Conservation (phyloP, 805 yeast genomes). For the Candida succiphila region DNA sequence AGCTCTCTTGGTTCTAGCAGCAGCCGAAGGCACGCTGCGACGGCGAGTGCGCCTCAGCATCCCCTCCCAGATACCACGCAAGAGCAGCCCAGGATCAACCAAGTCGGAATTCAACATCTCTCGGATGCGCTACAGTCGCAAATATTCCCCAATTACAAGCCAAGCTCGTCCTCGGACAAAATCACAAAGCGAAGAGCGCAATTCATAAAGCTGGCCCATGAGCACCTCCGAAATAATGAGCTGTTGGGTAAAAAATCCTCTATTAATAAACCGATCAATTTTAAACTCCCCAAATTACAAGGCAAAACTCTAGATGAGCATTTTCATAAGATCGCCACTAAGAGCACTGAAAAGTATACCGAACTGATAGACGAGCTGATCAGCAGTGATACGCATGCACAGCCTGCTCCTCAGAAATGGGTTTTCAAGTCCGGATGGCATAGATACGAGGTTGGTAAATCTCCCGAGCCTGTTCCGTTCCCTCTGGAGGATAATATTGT, state of each 20-base stretch:
- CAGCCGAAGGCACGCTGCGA: too few species aligned
- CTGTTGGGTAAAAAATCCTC: conserved; percentile 71
- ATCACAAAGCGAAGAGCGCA: conserved; percentile 20
- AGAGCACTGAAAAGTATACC: conserved; percentile 51
- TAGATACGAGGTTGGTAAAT: conserved; percentile 46
- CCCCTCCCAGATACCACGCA: neutral
- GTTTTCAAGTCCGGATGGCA: conserved; percentile 67
- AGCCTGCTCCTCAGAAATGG: conserved; percentile 44
- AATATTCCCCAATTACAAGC: conserved; percentile 37
- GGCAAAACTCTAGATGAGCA: conserved; percentile 79
- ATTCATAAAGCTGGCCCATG: conserved; percentile 43
- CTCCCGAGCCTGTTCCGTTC: conserved; percentile 47
- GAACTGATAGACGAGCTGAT: conserved; percentile 37
- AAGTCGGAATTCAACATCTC: conserved; percentile 74
- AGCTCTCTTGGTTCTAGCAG: too few species aligned
- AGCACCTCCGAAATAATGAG: conserved; percentile 49
- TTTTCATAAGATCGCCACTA: conserved; percentile 59
- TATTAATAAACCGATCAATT: conserved; percentile 44
- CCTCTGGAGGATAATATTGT: conserved; percentile 70
- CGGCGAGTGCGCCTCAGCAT: too few species aligned
- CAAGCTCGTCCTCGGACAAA: conserved; percentile 10
- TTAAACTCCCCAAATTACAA: conserved; percentile 59
- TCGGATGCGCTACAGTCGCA: conserved; percentile 48
- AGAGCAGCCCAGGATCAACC: conserved; percentile 46
- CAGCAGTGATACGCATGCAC: conserved; percentile 11